Percentiles rank a stretch among this genome's conserved stretches.
Conservation (phyloP, 257 asterid genomes). For the Apocynum venetum region DNA sequence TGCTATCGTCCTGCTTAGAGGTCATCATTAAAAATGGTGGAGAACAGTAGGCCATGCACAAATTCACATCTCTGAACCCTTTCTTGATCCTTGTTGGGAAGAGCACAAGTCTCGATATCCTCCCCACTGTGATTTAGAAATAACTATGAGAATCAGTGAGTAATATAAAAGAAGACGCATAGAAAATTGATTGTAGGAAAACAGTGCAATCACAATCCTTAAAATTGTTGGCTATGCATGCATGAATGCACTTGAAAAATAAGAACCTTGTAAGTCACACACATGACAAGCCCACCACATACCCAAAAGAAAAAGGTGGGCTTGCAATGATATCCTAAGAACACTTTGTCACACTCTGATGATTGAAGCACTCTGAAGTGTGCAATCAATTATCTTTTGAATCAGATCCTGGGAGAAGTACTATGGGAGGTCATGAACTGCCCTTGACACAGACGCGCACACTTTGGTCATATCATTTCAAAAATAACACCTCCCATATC, state of each 20-base stretch:
- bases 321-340: not conserved
- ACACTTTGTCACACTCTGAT: not conserved
- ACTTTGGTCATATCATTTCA: not conserved
- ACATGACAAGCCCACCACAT: not conserved
- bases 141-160: not conserved
- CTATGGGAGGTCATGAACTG: not conserved
- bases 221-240: not conserved
- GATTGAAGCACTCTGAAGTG: not conserved
- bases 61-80: slow-evolving; percentile 28
- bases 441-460: too few relatives aligned
- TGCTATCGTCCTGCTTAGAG: slow-evolving; percentile 14
- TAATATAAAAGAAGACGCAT: not conserved
- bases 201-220: not conserved
- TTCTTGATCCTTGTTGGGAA: slow-evolving; percentile 28
- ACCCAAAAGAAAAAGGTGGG: not conserved
- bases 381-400: not conserved
- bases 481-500: not conserved
- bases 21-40: slow-evolving; percentile 27
- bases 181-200: not conserved
- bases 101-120: slow-evolving; percentile 14
- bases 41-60: slow-evolving; percentile 26
- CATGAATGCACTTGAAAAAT: not conserved
- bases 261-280: not conserved
- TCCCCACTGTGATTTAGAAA: slow-evolving; percentile 10
- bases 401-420: not conserved